phyloP scores from a whole-genome alignment of 2,329 filamentous ascomycete species.

The Phaeosphaeria sp. region DNA sequence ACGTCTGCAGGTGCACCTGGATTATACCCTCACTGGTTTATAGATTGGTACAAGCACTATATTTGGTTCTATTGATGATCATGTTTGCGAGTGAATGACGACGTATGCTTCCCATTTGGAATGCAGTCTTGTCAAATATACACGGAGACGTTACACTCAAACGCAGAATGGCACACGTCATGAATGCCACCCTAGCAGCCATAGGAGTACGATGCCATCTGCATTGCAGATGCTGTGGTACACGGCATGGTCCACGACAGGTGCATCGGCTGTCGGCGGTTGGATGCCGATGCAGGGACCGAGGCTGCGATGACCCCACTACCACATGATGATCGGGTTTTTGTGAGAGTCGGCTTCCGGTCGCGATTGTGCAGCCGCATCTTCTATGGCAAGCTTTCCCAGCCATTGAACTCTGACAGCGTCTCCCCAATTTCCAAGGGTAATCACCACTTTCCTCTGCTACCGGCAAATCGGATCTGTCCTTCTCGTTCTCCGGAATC shows the following conservation, averaged over 20 bases:
- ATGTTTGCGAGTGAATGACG: background rate
- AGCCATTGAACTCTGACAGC: background rate
- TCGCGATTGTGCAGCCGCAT: conserved; percentile 6
- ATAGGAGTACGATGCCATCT: background rate
- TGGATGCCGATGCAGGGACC: conserved; percentile 13
- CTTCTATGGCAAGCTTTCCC: background rate
- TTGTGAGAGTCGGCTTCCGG: conserved; percentile 1
- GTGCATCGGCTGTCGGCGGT: background rate
- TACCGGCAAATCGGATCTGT: background rate
- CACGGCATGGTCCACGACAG: background rate
- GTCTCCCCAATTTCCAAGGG: background rate
- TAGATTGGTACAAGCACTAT: background rate
- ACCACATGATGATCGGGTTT: conserved; percentile 11
- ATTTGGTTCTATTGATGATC: background rate
- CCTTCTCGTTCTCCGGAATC: conserved; percentile 10
- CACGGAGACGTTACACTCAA: background rate
- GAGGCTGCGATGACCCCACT: conserved; percentile 9
- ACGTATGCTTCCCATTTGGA: background rate
- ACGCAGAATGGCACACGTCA: background rate
- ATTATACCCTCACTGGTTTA: conserved; percentile 18
- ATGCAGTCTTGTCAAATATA: background rate
- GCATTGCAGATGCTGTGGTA: background rate
- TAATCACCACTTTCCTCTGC: background rate
- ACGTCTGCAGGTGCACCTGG: background rate
- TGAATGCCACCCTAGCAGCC: background rate